These are phyloP conservation scores for Russula sp. DNA, from an alignment of 768 basidiomycete species.

Conservation along the genomic window DNA sequence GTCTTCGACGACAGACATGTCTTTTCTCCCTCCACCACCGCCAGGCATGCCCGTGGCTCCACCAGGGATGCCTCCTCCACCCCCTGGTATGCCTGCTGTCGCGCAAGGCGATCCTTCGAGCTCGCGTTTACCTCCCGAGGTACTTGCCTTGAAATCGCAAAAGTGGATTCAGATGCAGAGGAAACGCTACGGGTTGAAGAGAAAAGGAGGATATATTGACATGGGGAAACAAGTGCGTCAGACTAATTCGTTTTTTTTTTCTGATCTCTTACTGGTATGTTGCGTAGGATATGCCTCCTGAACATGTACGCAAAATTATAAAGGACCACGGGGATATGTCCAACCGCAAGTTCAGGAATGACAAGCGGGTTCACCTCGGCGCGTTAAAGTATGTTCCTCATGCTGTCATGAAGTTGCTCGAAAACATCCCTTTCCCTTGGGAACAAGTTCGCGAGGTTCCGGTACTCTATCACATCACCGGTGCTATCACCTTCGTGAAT, in stretches of 20 bases:
- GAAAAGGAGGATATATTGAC: constrained; percentile 85
- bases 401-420: constrained; percentile 97
- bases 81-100: constrained; percentile 35
- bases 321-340: constrained; percentile 99
- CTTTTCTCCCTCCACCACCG: constrained; percentile 38
- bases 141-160: constrained; percentile 86
- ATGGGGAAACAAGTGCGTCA: constrained; percentile 84
- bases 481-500: constrained; percentile 99
- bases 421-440: constrained; percentile 98
- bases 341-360: constrained; percentile 97
- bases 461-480: constrained; percentile 97
- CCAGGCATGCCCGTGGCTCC: constrained; percentile 37
- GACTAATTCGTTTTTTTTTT: constrained; percentile 7
- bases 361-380: constrained; percentile 98
- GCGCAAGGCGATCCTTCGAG: constrained; percentile 37
- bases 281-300: constrained; percentile 84
- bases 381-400: constrained; percentile 98
- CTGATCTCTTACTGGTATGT: constrained; percentile 30
- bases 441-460: constrained; percentile 99
- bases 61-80: constrained; percentile 36
- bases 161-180: constrained; percentile 96
- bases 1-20: constrained; percentile 10
- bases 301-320: constrained; percentile 98
- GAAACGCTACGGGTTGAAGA: constrained; percentile 88
- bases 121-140: constrained; percentile 56